Evolutionary conservation across 495 filamentous ascomycete species (phyloP).

Genomic region (Chaetomium tenue): DNA sequence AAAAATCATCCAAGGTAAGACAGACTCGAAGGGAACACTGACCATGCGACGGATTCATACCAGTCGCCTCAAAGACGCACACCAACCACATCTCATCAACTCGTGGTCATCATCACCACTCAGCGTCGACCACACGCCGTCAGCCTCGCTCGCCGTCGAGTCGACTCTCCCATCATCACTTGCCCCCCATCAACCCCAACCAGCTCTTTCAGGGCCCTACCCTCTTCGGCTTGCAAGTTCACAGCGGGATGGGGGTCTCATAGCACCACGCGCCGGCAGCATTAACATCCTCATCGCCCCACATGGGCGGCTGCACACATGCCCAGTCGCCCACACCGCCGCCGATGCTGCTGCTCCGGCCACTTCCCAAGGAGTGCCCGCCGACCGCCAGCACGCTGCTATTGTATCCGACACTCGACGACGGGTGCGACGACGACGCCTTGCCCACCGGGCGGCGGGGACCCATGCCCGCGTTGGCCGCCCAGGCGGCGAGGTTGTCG

Average conservation of each 20-base stretch:
- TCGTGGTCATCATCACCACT: not conserved
- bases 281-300: slow-evolving; percentile 6
- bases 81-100: not conserved
- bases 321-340: not conserved
- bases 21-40: not conserved
- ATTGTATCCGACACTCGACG: not conserved
- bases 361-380: not conserved
- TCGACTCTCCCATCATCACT: too few relatives aligned
- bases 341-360: not conserved
- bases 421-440: not conserved
- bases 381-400: slow-evolving; percentile 6
- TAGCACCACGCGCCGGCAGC: slow-evolving; percentile 21
- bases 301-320: not conserved
- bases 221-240: not conserved
- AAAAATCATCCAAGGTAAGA: not conserved
- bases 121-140: not conserved
- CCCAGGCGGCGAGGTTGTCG: slow-evolving; percentile 20
- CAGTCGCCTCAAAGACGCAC: not conserved
- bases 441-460: not conserved
- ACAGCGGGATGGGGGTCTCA: not conserved
- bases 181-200: too few relatives aligned
- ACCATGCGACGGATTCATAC: not conserved
- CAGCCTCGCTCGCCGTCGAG: too few relatives aligned
- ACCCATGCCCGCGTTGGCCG: slow-evolving; percentile 16
- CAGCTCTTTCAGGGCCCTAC: too few relatives aligned